Percentiles rank a stretch among this genome's conserved stretches.
These are phyloP conservation scores for Ocimum tenuiflorum DNA, from an alignment of 257 asterid species.

Conservation along the genomic window DNA sequence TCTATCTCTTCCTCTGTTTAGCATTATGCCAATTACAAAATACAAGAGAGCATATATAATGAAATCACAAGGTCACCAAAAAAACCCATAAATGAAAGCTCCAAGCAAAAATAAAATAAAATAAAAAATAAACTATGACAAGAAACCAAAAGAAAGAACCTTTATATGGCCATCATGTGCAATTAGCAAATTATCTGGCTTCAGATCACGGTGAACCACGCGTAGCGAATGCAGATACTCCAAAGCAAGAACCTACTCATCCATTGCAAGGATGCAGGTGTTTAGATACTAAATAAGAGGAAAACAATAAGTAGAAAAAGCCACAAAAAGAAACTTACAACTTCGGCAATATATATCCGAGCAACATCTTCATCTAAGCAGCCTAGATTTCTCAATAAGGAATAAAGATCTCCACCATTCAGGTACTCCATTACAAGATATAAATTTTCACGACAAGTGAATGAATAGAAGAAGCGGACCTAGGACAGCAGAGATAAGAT, in stretches of 20 bases:
- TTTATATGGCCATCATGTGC: conserved; percentile 99
- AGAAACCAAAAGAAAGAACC: conserved; percentile 38
- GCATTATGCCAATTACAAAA: neutral
- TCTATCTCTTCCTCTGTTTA: neutral
- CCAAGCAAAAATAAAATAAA: neutral
- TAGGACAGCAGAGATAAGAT: conserved; percentile 25
- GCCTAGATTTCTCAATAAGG: conserved; percentile 89
- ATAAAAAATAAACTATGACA: neutral
- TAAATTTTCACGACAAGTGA: conserved; percentile 96
- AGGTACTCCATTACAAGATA: conserved; percentile 99
- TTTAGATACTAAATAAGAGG: conserved; percentile 13
- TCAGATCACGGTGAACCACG: conserved; percentile 97
- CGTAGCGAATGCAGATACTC: conserved; percentile 89
- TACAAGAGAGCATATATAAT: neutral
- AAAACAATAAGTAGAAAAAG: conserved; percentile 9
- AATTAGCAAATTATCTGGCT: conserved; percentile 97
- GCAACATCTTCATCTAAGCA: conserved; percentile 98
- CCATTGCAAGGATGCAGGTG: conserved; percentile 12
- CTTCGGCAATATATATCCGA: conserved; percentile 96
- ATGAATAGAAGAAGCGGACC: conserved; percentile 98
- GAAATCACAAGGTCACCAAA: conserved; percentile 7
- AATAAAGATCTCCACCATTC: conserved; percentile 98
- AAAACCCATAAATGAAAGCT: conserved; percentile 5
- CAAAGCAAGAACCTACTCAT: conserved; percentile 92
- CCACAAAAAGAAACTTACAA: conserved; percentile 51